Evolutionary conservation across 1,284 basidiomycete genomes (phyloP), one percentile per base, ranked within the genome.

Genomic region (Sparassis latifolia): DNA sequence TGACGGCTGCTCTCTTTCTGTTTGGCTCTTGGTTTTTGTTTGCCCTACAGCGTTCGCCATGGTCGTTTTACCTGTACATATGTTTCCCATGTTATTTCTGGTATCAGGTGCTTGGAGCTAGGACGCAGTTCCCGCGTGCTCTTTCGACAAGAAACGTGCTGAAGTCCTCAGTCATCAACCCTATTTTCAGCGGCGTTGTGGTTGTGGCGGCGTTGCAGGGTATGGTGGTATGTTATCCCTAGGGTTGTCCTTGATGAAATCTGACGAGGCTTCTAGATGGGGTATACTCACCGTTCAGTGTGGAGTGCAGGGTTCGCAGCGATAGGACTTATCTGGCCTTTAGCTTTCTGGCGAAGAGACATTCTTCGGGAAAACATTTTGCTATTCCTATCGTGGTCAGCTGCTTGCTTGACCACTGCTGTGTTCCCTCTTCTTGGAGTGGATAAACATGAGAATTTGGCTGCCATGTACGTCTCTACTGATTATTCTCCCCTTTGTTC

Each of bases 31-130:
- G 74, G 71, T 48, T 54, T 0, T 63, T 79, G 6, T 91, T 94
- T 59, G 71, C 71, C 27, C 52, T 82, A 6, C 86, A 92, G 62
- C 71, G 69, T 20, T 79, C 86, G 1, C 86, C 89, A 0, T 77
- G 74, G 75, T 83, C 83, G 3, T 90, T 92, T 60, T 93, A 86
- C 60, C 56, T 89, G 42, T 95, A 95, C 63, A 74, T 84, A 35
- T 67, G 75, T 1, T 92, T 92, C 54, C 87, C 91, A 0, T 75
- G 79, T 42, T 88, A 83, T 63, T 91, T 93, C 63, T 92, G 86
- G 86, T 72, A 76, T 35, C 73, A 77, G 49, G 62, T 61, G 2
- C 45, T 46, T 2, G 58, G 52, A 3, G 69, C 66, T 0, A 41
- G 62, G 28, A 63, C 62, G 2, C 56, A 61, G 20, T 32, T 69